Evolutionary conservation across 371 early-diverging fungal species (phyloP), one percentile per base, ranked within the genome.

Genomic region (Apophysomyces trapeziformis): DNA sequence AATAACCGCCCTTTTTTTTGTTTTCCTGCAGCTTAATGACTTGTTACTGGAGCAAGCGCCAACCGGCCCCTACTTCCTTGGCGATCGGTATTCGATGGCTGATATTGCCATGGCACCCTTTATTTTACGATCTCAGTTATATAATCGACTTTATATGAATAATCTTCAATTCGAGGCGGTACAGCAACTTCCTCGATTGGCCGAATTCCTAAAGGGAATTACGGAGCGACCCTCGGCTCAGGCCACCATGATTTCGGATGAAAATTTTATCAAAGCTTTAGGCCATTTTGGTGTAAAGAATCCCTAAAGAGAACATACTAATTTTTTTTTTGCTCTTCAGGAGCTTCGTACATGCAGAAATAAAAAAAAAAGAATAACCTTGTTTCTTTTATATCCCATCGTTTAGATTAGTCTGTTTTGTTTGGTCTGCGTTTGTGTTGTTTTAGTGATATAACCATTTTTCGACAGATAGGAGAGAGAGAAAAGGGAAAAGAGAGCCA

Each of bases 61-160:
- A 16, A 72, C 76, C 0, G 90, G 90, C 0, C 90, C 90, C 14
- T 90, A 85, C 68, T 88, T 88, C 77, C 63, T 84, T 18, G 89
- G 89, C 32, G 66, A 71, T n/a, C 67, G 79, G 37, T 89, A 78
- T 47, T 83, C 86, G 12, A 64, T 86, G 37, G 90, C 89, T 3
- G 91, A 90, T 65, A 66, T 89, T 54, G 77, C 78, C 8, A 62
- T 79, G 14, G 84, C 82, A 4, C 86, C 90, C 38, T 82, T 89
- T 66, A 41, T 76, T 18, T 67, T 63, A 13, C 79, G 86, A 44
- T 41, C 85, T 7, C 21, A 18, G 12, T 65, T 60, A 12, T 35
- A 73, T 21, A 21, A 61, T 47, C 67, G 68, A 8, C 1, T 26
- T 1, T 62, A 59, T 36, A 63, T 74, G 59, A 65, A 73, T 35